A percentile compares a stretch with the other conserved stretches of the same genome.
phyloP scores from a whole-genome alignment of 2,329 filamentous ascomycete genomes.

The Pseudogymnoascus sp. region DNA sequence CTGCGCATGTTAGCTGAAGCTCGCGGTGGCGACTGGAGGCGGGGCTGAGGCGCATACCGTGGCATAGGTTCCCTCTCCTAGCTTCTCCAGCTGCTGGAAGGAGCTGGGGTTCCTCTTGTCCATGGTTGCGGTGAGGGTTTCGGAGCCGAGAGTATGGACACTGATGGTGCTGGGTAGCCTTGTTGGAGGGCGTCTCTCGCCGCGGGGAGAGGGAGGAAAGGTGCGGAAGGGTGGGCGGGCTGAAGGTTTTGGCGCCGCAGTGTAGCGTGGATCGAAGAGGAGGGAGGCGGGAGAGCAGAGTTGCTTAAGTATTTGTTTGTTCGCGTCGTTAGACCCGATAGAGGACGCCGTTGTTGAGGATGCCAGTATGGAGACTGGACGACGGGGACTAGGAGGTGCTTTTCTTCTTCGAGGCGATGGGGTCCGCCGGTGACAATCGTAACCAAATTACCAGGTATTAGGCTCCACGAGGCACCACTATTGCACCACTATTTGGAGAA shows the following conservation, averaged over 20 bases:
- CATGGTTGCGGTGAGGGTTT: conserved; percentile 44
- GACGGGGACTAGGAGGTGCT: not conserved
- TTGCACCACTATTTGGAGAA: not conserved
- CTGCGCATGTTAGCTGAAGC: conserved; percentile 38
- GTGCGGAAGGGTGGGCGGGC: conserved; percentile 21
- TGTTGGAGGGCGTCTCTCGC: conserved; percentile 15
- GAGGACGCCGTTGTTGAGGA: conserved; percentile 25
- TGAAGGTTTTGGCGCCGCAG: conserved; percentile 26
- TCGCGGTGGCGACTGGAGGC: not conserved
- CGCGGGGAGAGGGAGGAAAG: conserved; percentile 25
- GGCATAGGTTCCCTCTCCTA: conserved; percentile 97
- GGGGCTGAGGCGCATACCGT: conserved; percentile 51
- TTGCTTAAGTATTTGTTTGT: conserved; percentile 23
- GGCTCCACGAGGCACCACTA: conserved; percentile 1
- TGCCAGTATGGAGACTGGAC: conserved; percentile 9
- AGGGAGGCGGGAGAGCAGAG: conserved; percentile 32
- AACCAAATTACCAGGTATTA: conserved; percentile 2
- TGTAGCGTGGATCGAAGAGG: conserved; percentile 33
- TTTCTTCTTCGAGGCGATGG: not conserved
- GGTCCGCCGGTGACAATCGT: not conserved
- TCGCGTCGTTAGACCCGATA: conserved; percentile 24
- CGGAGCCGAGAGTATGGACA: conserved; percentile 24
- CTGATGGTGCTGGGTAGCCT: conserved; percentile 28
- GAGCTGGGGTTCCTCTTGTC: conserved; percentile 91
- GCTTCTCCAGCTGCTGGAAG: conserved; percentile 98